A percentile compares a stretch with the other conserved stretches of the same genome.
Conservation (phyloP, 2,329 filamentous ascomycete species). For the Nigrospora osmanthi region DNA sequence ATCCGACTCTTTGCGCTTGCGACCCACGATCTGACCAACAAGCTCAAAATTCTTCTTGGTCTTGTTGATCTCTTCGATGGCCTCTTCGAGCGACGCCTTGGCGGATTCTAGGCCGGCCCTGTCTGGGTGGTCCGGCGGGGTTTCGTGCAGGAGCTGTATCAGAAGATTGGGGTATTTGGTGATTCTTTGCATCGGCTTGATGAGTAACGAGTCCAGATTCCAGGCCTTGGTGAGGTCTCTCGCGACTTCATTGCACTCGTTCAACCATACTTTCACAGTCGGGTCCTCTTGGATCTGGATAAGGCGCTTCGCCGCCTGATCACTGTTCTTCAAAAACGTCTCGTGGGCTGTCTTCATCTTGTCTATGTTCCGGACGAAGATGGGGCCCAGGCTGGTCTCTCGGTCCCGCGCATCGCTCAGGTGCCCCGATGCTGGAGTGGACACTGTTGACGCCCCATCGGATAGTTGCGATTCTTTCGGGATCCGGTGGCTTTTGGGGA, state of each 20-base stretch:
- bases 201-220: slow-evolving; percentile 91
- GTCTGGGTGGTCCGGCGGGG: slow-evolving; percentile 78
- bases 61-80: slow-evolving; percentile 84
- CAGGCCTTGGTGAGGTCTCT: slow-evolving; percentile 89
- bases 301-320: slow-evolving; percentile 52
- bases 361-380: slow-evolving; percentile 50
- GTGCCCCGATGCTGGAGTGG: slow-evolving; percentile 29
- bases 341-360: slow-evolving; percentile 55
- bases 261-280: slow-evolving; percentile 74
- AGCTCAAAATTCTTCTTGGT: slow-evolving; percentile 92
- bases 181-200: slow-evolving; percentile 93
- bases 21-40: slow-evolving; percentile 78
- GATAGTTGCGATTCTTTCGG: slow-evolving; percentile 32
- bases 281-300: slow-evolving; percentile 56
- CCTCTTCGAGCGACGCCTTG: slow-evolving; percentile 48
- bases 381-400: slow-evolving; percentile 41
- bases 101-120: slow-evolving; percentile 52
- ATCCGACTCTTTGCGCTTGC: slow-evolving; percentile 84
- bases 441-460: slow-evolving; percentile 21
- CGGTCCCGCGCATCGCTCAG: slow-evolving; percentile 46
- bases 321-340: slow-evolving; percentile 55
- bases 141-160: slow-evolving; percentile 69
- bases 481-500: slow-evolving; percentile 44
- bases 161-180: slow-evolving; percentile 90
- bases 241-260: slow-evolving; percentile 86